Conservation (phyloP, 2,329 filamentous ascomycete genomes). For the Saccharata proteae region DNA sequence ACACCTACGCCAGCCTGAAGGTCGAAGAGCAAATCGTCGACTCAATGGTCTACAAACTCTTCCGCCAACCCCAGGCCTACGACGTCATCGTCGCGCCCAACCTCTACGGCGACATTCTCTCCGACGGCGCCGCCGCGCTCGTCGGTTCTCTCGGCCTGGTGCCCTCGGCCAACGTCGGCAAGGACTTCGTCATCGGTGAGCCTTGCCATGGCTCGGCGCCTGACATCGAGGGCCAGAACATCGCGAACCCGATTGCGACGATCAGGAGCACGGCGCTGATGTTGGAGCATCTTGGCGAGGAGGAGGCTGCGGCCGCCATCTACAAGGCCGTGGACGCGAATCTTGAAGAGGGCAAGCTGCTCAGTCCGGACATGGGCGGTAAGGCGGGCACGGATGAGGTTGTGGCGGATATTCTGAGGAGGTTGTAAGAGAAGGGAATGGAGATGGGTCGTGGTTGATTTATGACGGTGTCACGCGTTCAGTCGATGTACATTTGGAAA, state of each 20-base stretch:
- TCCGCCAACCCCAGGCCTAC: conserved; percentile 89
- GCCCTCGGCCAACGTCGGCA: conserved; percentile 87
- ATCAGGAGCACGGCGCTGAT: conserved; percentile 83
- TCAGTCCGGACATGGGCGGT: conserved; percentile 86
- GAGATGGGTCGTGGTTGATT: no score
- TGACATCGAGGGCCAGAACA: conserved; percentile 83
- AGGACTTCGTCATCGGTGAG: conserved; percentile 91
- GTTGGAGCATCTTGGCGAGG: conserved; percentile 89
- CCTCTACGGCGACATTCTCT: conserved; percentile 93
- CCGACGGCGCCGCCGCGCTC: conserved; percentile 86
- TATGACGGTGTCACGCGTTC: no score
- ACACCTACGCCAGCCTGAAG: conserved; percentile 51
- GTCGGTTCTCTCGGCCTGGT: conserved; percentile 88
- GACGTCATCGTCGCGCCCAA: conserved; percentile 97
- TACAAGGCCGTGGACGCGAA: conserved; percentile 88
- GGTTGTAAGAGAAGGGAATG: conserved; percentile 53
- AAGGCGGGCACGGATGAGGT: conserved; percentile 78
- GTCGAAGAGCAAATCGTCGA: conserved; percentile 98
- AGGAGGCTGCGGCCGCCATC: conserved; percentile 75
- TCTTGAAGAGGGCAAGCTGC: conserved; percentile 65
- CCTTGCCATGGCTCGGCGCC: conserved; percentile 94
- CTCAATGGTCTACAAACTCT: conserved; percentile 99
- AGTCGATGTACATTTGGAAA: no score
- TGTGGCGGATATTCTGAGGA: conserved; percentile 71
- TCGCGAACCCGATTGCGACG: conserved; percentile 95